A percentile compares a stretch with the other conserved stretches of the same genome.
phyloP scores from a whole-genome alignment of 163 green algal genomes.

The Volvox carteri region DNA sequence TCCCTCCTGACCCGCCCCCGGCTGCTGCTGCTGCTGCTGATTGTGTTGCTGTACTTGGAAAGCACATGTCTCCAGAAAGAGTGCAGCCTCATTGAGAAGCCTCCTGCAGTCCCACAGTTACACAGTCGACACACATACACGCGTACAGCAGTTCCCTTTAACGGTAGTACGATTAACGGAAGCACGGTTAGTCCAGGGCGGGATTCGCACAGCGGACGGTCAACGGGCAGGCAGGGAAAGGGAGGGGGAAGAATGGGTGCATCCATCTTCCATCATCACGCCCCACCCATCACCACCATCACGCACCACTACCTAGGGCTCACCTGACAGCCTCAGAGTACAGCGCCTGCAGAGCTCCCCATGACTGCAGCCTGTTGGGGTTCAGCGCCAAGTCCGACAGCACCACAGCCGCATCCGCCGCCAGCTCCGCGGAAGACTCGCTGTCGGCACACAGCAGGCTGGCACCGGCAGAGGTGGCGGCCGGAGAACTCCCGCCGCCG shows the following conservation, averaged over 20 bases:
- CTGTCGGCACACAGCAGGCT: slow-evolving; percentile 9
- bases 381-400: slow-evolving; percentile 23
- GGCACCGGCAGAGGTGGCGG: slow-evolving; percentile 17
- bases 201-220: no score
- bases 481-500: background rate
- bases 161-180: no score
- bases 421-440: background rate
- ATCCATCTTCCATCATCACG: no score
- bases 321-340: slow-evolving; percentile 28
- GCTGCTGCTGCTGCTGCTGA: background rate
- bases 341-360: slow-evolving; percentile 25
- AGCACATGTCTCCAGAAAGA: background rate
- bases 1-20: background rate
- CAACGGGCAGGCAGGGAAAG: no score
- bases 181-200: no score
- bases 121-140: background rate
- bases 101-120: background rate
- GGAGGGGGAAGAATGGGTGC: no score
- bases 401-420: background rate
- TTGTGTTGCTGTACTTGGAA: background rate
- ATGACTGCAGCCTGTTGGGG: slow-evolving; percentile 2
- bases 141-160: no score
- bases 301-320: no score
- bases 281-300: no score
- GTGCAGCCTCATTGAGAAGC: background rate